Evolutionary conservation across 352 stramenopile genomes (phyloP).

Genomic region (Pythium folliculosum): DNA sequence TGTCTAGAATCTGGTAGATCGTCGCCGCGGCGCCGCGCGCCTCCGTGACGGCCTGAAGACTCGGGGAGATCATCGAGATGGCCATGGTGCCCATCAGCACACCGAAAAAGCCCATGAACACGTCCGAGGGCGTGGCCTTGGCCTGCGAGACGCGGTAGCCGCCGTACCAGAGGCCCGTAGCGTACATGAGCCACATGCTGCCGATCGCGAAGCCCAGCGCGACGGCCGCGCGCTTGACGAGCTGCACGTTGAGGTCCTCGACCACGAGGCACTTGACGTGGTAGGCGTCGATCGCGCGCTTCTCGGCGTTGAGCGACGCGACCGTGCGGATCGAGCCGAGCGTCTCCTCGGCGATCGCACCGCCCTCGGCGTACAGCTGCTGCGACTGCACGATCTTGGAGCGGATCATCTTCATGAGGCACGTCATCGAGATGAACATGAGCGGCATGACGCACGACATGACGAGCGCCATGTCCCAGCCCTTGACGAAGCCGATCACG

Average conservation of each 20-base stretch:
- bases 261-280: background rate
- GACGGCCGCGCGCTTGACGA: conserved; percentile 21
- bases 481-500: background rate
- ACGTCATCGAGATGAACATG: too few species aligned
- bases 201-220: background rate
- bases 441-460: background rate
- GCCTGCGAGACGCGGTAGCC: background rate
- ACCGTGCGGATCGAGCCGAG: background rate
- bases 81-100: background rate
- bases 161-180: background rate
- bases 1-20: conserved; percentile 27
- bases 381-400: background rate
- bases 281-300: background rate
- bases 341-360: background rate
- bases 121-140: background rate
- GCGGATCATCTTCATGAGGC: too few species aligned
- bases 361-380: background rate
- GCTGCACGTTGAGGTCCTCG: conserved; percentile 29
- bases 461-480: background rate
- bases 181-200: background rate
- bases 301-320: background rate
- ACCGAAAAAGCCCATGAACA: background rate
- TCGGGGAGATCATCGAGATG: background rate
- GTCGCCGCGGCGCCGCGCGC: too few species aligned
- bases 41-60: background rate